Evolutionary conservation across 2,329 filamentous ascomycete genomes (phyloP).

Genomic region (Neocatenulostroma microsporum): DNA sequence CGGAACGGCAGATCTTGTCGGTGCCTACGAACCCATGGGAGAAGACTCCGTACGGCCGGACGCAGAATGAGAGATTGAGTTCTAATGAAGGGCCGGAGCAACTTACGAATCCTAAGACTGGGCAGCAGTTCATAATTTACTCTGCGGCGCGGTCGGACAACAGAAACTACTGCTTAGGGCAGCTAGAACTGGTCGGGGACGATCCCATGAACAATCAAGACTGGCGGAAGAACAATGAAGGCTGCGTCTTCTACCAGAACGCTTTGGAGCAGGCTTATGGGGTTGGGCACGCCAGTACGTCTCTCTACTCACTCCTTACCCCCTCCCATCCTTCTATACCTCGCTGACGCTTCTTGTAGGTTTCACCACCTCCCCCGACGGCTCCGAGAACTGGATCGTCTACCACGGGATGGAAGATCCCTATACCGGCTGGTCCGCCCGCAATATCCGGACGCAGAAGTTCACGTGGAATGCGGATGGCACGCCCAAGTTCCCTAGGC

Average conservation of each 20-base stretch:
- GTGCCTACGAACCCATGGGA: constrained; percentile 44
- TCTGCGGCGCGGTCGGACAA: constrained; percentile 45
- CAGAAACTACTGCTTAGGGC: constrained; percentile 46
- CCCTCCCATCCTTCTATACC: background rate
- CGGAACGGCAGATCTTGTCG: constrained; percentile 41
- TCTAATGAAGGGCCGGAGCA: constrained; percentile 47
- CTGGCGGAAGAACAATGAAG: constrained; percentile 42
- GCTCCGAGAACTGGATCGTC: constrained; percentile 44
- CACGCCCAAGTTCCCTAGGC: constrained; percentile 40
- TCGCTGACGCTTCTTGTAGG: constrained; percentile 1
- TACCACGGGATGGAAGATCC: constrained; percentile 47
- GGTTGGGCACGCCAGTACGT: constrained; percentile 42
- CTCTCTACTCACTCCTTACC: background rate
- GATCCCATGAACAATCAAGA: constrained; percentile 44
- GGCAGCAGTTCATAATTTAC: constrained; percentile 45
- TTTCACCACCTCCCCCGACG: constrained; percentile 43
- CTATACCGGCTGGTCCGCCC: constrained; percentile 40
- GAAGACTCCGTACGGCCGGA: constrained; percentile 43
- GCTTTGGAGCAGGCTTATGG: constrained; percentile 38
- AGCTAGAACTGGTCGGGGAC: constrained; percentile 42
- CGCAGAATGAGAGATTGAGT: constrained; percentile 39
- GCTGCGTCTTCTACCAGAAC: constrained; percentile 46
- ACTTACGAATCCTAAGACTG: constrained; percentile 40
- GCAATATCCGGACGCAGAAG: constrained; percentile 43
- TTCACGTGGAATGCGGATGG: constrained; percentile 44